These are phyloP conservation scores for Ceratonia siliqua DNA, from an alignment of 306 rosid genomes.

Conservation along the genomic window DNA sequence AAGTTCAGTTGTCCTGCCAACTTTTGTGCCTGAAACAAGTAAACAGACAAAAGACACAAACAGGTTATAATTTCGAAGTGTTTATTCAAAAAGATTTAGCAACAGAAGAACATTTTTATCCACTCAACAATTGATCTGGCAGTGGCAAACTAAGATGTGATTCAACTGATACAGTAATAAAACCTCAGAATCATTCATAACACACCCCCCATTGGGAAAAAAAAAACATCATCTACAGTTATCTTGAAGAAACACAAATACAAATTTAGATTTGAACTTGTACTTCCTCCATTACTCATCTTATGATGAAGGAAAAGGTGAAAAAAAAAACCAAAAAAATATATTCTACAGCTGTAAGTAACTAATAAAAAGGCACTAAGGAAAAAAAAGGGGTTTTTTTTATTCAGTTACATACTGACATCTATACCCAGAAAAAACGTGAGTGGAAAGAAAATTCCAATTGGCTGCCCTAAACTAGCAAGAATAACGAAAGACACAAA, in stretches of 20 bases:
- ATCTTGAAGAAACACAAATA: conserved; percentile 1
- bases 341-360: no score
- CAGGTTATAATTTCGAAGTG: background rate
- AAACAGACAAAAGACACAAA: background rate
- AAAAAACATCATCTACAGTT: no score
- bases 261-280: background rate
- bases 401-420: no score
- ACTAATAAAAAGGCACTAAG: no score
- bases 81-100: conserved; percentile 1
- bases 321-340: no score
- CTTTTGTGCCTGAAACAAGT: conserved; percentile 60
- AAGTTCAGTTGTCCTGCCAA: conserved; percentile 70
- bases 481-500: background rate
- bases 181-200: background rate
- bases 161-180: background rate
- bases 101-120: no score
- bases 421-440: no score
- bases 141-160: background rate
- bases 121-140: background rate
- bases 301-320: background rate
- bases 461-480: background rate
- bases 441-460: background rate
- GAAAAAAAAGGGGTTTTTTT: no score
- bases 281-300: background rate
- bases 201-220: no score